Evolutionary conservation across 768 basidiomycete species (phyloP), one percentile per base, ranked within the genome.

Genomic region (Lentinula aciculospora): DNA sequence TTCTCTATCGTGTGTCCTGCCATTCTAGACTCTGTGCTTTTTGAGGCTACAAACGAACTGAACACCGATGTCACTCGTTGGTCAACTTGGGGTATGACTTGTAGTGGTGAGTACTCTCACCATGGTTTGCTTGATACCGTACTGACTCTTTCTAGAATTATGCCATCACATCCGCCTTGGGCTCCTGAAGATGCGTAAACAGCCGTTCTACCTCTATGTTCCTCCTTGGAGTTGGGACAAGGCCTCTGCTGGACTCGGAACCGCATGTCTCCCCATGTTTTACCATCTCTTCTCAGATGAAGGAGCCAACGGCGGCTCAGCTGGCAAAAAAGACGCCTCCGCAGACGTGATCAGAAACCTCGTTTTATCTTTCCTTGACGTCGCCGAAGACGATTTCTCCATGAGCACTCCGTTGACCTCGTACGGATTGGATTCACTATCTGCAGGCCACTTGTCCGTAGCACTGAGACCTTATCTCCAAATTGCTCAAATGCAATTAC

Each of bases 381-480:
- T 72, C 31, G 45, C 64, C 7, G 36, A 42, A 7, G 65, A 66
- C 19, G 71, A 72, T 32, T 61, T 71, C 27, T 63, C 64, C 2
- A 45, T 56, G 8, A 64, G 67, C 12, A 65, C 67, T 21, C 69
- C 70, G 7, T 62, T 71, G 39, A 69, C 66, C 1, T 54, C 65
- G 2, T 71, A 71, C 27, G 70, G 70, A 32, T 56, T 71, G 9
- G 71, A 72, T 50, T 72, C 71, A 2, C 61, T 72, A 8, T 63
- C 68, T 21, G 71, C 71, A n/a, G 68, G 66, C 15, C 61, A 63
- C 19, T 57, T 72, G 10, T 66, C 71, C 3, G 57, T 58, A 23
- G 65, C 63, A 1, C 63, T 72, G 31, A 62, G 62, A 5, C 63
- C 66, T 1, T 56, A 64, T 36, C 29, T 68, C 9, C 31, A 50